Conservation (phyloP, 176 grass and related monocot genomes). For the Musa itinerans region DNA sequence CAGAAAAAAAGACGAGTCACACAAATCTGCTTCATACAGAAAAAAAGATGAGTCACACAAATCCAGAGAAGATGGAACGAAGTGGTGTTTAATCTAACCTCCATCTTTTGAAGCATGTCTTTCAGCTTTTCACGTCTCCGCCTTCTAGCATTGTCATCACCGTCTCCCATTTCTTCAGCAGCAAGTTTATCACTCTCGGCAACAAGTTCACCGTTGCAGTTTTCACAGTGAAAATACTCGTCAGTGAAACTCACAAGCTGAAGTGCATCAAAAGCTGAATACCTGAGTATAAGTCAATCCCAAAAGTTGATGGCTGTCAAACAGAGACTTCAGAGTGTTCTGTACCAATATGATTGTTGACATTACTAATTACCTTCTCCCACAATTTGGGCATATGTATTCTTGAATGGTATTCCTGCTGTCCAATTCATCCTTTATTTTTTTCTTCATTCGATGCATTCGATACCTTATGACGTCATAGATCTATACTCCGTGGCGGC, state of each 20-base stretch:
- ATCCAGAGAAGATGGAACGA: background rate
- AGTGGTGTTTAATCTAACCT: conserved; percentile 27
- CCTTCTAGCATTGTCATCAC: conserved; percentile 76
- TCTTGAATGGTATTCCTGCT: conserved; percentile 91
- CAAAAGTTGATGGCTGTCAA: background rate
- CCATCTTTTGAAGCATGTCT: conserved; percentile 82
- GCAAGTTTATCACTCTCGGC: conserved; percentile 96
- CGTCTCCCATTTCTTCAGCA: conserved; percentile 98
- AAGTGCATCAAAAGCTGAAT: conserved; percentile 89
- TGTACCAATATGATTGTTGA: background rate
- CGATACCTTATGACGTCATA: conserved; percentile 84
- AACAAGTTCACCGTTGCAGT: conserved; percentile 81
- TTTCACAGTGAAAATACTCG: conserved; percentile 93
- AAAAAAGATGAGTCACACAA: too few species aligned
- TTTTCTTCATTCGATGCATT: conserved; percentile 94
- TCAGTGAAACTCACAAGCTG: conserved; percentile 69
- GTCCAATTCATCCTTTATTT: conserved; percentile 89
- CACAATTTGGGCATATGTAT: conserved; percentile 87
- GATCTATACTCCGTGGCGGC: conserved; percentile 38
- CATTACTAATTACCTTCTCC: conserved; percentile 45
- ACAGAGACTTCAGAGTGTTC: background rate
- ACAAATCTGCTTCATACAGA: background rate
- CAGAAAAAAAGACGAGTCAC: background rate
- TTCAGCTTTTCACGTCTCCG: conserved; percentile 80
- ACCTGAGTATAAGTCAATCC: conserved; percentile 26